Base-by-base conservation (phyloP, 345 rosid genomes). In the Combretum micranthum region DNA sequence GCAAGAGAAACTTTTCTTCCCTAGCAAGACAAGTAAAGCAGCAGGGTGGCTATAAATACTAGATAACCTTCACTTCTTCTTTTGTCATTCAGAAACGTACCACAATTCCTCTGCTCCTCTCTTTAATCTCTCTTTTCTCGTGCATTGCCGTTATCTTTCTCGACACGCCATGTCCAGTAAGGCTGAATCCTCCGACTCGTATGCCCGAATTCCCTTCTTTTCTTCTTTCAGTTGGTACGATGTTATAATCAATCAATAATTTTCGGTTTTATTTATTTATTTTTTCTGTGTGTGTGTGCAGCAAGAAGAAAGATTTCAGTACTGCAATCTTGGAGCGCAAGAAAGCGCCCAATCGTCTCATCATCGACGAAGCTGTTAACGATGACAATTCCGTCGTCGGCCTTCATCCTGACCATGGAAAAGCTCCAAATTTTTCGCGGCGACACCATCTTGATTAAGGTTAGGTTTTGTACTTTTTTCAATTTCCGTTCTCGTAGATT, bases 371-470 rank as follows among this genome's bases (percentile, higher is more conserved):
- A 71, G 93, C 98, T 20, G 51, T 77, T 47, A 83, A 86, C 65
- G 96, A 92, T 52, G 96, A 92, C 53, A 92, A 92, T 80, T 88
- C 96, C 19, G 98, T 88, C 5, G 97, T 88, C 25, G 53, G 89
- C 6, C 77, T 92, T n/a, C 90, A 88, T 52, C 93, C 98, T 0
- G 75, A 86, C 98, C 50, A 92, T 92, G 98, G 98, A 92, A 77
- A 92, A 84, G 79, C 98, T 92, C 66, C 98, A 92, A 77, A 84
- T 92, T 47, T 92, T 92, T 62, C 88, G 98, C 13, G 98, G 98
- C 12, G 96, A 92, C 59, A 92, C 98, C 2, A 83, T 92, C 75
- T 70, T 86, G 47, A 77, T 88, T 63, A 91, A 91, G 98, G 98
- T 92, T 65, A 58, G 37, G 13, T 53, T 39, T 59, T 50, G 14